Percentiles rank a stretch among this genome's conserved stretches.
These are phyloP conservation scores for Tolypocladium cylindrosporum DNA, from an alignment of 2,329 filamentous ascomycete genomes.

Conservation along the genomic window DNA sequence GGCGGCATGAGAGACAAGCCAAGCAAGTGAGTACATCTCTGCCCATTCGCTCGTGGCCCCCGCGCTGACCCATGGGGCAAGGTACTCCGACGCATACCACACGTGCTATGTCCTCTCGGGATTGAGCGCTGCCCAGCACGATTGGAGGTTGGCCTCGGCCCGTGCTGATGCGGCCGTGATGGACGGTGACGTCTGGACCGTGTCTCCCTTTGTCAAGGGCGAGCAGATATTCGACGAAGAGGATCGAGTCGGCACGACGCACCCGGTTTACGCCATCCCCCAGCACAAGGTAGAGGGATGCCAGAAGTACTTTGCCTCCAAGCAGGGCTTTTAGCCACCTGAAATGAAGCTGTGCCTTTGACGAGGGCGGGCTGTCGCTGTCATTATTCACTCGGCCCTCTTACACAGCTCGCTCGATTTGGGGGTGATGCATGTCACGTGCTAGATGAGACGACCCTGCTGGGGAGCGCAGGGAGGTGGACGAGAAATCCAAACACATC, in stretches of 20 bases:
- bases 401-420: background rate
- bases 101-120: conserved; percentile 86
- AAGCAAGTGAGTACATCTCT: conserved; percentile 54
- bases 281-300: conserved; percentile 56
- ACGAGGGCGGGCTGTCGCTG: background rate
- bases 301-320: conserved; percentile 53
- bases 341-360: background rate
- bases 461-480: background rate
- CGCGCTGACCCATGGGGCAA: conserved; percentile 3
- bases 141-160: conserved; percentile 36
- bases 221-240: conserved; percentile 58
- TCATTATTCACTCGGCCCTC: background rate
- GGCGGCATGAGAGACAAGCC: conserved; percentile 93
- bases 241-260: conserved; percentile 60
- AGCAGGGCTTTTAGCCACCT: conserved; percentile 41
- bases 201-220: conserved; percentile 39
- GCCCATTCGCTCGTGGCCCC: background rate
- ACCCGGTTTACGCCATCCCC: conserved; percentile 81
- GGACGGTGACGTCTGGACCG: conserved; percentile 33
- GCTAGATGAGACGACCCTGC: background rate
- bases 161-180: conserved; percentile 22
- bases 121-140: conserved; percentile 71
- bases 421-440: background rate
- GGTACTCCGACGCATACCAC: conserved; percentile 79
- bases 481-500: background rate